A percentile compares a stretch with the other conserved stretches of the same genome.
These are phyloP conservation scores for Phoma sp. DNA, from an alignment of 2,329 filamentous ascomycete species.

Conservation along the genomic window DNA sequence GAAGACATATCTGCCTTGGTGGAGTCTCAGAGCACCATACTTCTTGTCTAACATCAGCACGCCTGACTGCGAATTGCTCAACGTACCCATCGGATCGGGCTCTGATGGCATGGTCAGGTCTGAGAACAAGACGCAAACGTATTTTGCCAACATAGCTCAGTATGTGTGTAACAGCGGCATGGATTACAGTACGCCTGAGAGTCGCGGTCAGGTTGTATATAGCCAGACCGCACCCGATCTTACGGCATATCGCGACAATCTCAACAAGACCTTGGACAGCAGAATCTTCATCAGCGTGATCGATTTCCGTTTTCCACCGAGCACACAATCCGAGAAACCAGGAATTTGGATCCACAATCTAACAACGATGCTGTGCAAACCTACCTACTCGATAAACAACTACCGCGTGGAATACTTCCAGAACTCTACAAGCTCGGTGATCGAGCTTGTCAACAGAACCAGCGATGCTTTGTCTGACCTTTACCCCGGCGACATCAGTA, in stretches of 20 bases:
- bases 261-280: background rate
- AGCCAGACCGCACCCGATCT: background rate
- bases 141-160: background rate
- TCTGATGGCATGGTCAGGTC: background rate
- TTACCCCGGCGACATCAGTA: constrained; percentile 1
- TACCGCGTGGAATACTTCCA: background rate
- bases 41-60: constrained; percentile 1
- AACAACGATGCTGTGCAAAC: constrained; percentile 1
- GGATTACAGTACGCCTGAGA: background rate
- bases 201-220: background rate
- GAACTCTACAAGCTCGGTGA: background rate
- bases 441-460: background rate
- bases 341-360: background rate
- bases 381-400: background rate
- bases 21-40: background rate
- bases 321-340: background rate
- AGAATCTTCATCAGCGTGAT: background rate
- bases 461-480: background rate
- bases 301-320: background rate
- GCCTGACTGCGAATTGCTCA: background rate
- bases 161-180: background rate
- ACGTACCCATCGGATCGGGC: background rate
- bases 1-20: background rate
- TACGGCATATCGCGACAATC: background rate
- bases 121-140: background rate